Base-by-base conservation (phyloP, 1,284 basidiomycete species). In the Lignosus rhinocerotis region DNA sequence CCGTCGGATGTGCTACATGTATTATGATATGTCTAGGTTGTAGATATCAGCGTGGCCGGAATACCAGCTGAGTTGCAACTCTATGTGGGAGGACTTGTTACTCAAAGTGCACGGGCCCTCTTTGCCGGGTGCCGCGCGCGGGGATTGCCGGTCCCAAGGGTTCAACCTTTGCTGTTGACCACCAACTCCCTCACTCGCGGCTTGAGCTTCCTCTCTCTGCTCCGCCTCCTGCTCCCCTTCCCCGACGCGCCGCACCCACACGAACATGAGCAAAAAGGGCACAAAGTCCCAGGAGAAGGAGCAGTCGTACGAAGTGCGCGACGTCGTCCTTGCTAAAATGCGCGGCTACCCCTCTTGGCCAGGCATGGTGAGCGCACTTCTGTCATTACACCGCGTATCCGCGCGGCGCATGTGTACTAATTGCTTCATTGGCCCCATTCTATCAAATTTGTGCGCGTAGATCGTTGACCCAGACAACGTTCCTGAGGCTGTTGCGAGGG, bases 291-390 rank as follows among this genome's bases (percentile, higher is more conserved):
- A 70, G 53, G 68, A 69, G 19, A 72, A 74, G 72, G 78, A 77
- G 64, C 74, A 76, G 33, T 75, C 75, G 61, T 88, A 83, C 72
- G 76, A 79, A 38, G 66, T 80, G 55, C 82, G 90, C 70, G 94
- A 97, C 72, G 82, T 94, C 67, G 94, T 98, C 34, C 85, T 98
- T 59, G 94, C 86, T 41, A 95, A 97, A 79, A 80, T 99, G 70
- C 92, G 92, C 76, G 96, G 96, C 14, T 98, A 83, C 78, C 94
- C 96, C 12, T 83, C 91, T 32, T 98, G 96, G 96, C 93, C 93
- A 59, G 92, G 86, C 69, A 89, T 90, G 78, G 93, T 94, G 69
- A 71, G 88, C 78, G 17, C 55, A 53, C 48, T 25, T 61, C 46
- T 43, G 49, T 8, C 46, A 19, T 33, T 36, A 31, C 48, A 49